phyloP scores from a whole-genome alignment of 164 flowering plant species.

The Chloranthus sessilifolius region DNA sequence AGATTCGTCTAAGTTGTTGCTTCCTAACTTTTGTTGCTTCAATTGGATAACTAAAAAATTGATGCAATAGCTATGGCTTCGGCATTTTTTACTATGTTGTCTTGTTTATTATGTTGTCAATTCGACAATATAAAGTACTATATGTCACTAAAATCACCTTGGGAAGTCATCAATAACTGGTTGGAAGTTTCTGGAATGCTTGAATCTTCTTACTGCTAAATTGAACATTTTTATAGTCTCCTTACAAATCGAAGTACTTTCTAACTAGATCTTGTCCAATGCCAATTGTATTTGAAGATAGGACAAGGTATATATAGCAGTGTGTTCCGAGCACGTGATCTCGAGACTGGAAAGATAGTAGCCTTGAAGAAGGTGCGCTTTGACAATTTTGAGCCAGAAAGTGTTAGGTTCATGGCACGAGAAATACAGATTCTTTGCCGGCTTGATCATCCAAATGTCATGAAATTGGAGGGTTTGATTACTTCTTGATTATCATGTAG shows the following conservation, averaged over 20 bases:
- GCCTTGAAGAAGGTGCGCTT: slow-evolving; percentile 88
- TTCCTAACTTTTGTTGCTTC: too few relatives aligned
- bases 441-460: slow-evolving; percentile 83
- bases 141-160: too few relatives aligned
- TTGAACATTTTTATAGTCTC: background rate
- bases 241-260: slow-evolving; percentile 5
- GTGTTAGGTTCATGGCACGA: slow-evolving; percentile 93
- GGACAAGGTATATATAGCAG: slow-evolving; percentile 98
- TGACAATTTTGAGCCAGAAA: slow-evolving; percentile 82
- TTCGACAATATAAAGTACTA: too few relatives aligned
- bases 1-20: too few relatives aligned
- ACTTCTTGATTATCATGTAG: slow-evolving; percentile 69
- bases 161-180: too few relatives aligned
- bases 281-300: slow-evolving; percentile 38
- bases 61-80: too few relatives aligned
- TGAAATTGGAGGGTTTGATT: slow-evolving; percentile 79
- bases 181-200: background rate
- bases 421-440: slow-evolving; percentile 80
- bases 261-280: slow-evolving; percentile 9
- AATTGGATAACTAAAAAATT: too few relatives aligned
- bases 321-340: slow-evolving; percentile 75
- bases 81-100: too few relatives aligned
- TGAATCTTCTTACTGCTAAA: background rate
- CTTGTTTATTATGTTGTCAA: too few relatives aligned
- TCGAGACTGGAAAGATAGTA: slow-evolving; percentile 61